Evolutionary conservation across 1,284 basidiomycete genomes (phyloP).

Genomic region (Bjerkandera adusta): DNA sequence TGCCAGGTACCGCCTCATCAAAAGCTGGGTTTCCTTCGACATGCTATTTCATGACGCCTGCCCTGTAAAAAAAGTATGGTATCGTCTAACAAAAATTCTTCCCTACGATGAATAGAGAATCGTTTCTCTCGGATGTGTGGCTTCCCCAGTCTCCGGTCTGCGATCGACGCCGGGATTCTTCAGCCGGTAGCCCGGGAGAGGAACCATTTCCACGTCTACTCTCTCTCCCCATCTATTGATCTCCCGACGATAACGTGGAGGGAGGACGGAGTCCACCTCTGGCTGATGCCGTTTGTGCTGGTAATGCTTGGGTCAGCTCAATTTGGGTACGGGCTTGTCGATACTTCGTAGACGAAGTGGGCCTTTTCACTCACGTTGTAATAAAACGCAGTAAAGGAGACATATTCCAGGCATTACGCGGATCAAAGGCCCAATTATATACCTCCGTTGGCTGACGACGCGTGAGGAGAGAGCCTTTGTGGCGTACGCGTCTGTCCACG

Average conservation of each 20-base stretch:
- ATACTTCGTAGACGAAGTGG: too few relatives aligned
- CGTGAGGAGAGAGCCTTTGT: too few relatives aligned
- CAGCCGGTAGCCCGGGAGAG: slow-evolving; percentile 7
- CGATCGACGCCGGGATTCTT: background rate
- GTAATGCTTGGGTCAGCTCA: too few relatives aligned
- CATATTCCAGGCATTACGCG: too few relatives aligned
- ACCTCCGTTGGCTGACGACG: too few relatives aligned
- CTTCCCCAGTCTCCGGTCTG: background rate
- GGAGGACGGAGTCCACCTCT: background rate
- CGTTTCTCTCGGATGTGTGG: slow-evolving; percentile 1
- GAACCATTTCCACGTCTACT: background rate
- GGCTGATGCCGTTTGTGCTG: too few relatives aligned
- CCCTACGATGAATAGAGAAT: slow-evolving; percentile 5
- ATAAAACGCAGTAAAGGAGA: too few relatives aligned
- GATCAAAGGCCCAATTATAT: too few relatives aligned
- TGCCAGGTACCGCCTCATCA: slow-evolving; percentile 50
- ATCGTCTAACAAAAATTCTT: background rate
- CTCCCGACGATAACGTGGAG: slow-evolving; percentile 1
- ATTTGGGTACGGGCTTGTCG: too few relatives aligned
- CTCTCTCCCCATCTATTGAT: background rate
- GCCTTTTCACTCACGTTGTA: too few relatives aligned
- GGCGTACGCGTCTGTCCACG: too few relatives aligned
- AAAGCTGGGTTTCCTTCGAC: slow-evolving; percentile 73
- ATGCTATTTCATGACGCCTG: slow-evolving; percentile 41
- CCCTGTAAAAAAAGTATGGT: background rate